A percentile compares a stretch with the other conserved stretches of the same genome.
These are phyloP conservation scores for Cladophialophora carrionii DNA, from an alignment of 2,329 filamentous ascomycete species.

Conservation along the genomic window DNA sequence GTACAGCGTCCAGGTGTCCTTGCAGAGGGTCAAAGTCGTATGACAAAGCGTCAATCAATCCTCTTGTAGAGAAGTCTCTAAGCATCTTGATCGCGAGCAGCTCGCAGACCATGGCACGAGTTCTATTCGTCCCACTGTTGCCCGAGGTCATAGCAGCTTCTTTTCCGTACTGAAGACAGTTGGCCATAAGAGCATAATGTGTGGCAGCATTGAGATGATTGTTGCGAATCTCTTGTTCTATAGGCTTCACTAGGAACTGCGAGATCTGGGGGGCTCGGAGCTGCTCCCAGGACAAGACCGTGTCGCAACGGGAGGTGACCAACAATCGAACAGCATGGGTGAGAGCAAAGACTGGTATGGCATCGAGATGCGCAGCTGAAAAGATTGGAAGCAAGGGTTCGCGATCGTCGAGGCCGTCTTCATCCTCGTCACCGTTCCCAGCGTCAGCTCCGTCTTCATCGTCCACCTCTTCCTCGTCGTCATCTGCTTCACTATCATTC, in stretches of 20 bases:
- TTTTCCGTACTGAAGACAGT: conserved; percentile 90
- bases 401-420: conserved; percentile 51
- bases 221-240: conserved; percentile 82
- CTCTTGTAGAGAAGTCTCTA: conserved; percentile 84
- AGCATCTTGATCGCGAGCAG: conserved; percentile 85
- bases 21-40: conserved; percentile 95
- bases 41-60: conserved; percentile 89
- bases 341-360: conserved; percentile 84
- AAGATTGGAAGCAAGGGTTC: conserved; percentile 73
- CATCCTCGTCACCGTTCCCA: conserved; percentile 45
- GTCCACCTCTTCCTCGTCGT: conserved; percentile 31
- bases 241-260: conserved; percentile 92
- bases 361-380: conserved; percentile 76
- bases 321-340: conserved; percentile 88
- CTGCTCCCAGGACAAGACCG: conserved; percentile 91
- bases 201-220: conserved; percentile 85
- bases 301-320: conserved; percentile 83
- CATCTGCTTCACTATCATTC: conserved; percentile 23
- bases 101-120: conserved; percentile 86
- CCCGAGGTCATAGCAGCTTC: conserved; percentile 80
- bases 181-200: conserved; percentile 87
- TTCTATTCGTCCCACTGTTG: conserved; percentile 80
- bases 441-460: conserved; percentile 44
- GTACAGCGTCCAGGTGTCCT: conserved; percentile 63
- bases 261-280: conserved; percentile 93